Evolutionary conservation across 345 rosid species (phyloP).

Genomic region (thale cress (Arabidopsis thaliana)): TAIR10.1 NC_003074.8:6363501-6364000

Average conservation of each 20-base stretch:
- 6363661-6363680: constrained; percentile 90
- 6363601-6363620: constrained; percentile 97
- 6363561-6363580: constrained; percentile 19
- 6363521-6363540: not conserved
- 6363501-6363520: constrained; percentile 6
- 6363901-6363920: not conserved
- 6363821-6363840: constrained; percentile 97
- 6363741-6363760: constrained; percentile 17
- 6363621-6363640: constrained; percentile 99
- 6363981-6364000: constrained; percentile 71
- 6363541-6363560: constrained; percentile 4
- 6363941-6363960: constrained; percentile 9
- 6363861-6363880: constrained; percentile 87
- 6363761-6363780: constrained; percentile 4
- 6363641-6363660: constrained; percentile 98
- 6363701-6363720: constrained; percentile 88
- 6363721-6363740: constrained; percentile 39
- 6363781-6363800: constrained; percentile 2
- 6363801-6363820: constrained; percentile 18
- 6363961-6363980: constrained; percentile 5
- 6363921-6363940: constrained; percentile 30
- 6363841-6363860: constrained; percentile 98
- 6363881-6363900: constrained; percentile 45
- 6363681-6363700: constrained; percentile 91
- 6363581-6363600: constrained; percentile 97